Evolutionary conservation across 2,329 filamentous ascomycete genomes (phyloP).

Genomic region (Talaromyces sp.): DNA sequence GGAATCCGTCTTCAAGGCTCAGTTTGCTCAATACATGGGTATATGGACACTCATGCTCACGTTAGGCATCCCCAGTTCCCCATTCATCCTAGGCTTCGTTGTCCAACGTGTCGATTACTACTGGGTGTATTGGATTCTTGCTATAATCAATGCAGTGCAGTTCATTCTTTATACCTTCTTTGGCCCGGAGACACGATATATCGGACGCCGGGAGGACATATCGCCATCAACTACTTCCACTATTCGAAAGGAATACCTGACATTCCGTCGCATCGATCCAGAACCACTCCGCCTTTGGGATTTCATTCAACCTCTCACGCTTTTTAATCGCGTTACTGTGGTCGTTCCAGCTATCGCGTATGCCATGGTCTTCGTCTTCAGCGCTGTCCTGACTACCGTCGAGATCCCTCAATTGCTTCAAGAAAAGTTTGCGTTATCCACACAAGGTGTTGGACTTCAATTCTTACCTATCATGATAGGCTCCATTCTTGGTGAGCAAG

Average conservation of each 20-base stretch:
- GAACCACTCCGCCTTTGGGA: not conserved
- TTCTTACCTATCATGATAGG: slow-evolving; percentile 58
- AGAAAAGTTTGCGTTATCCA: slow-evolving; percentile 51
- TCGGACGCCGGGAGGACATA: slow-evolving; percentile 32
- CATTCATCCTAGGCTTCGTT: slow-evolving; percentile 39
- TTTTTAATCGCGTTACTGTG: slow-evolving; percentile 36
- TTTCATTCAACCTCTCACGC: not conserved
- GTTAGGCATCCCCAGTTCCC: slow-evolving; percentile 43
- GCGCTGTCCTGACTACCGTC: slow-evolving; percentile 49
- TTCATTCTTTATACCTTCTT: slow-evolving; percentile 51
- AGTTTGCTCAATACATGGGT: slow-evolving; percentile 24
- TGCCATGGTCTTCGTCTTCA: slow-evolving; percentile 53
- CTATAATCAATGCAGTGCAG: slow-evolving; percentile 53
- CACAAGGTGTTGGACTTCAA: slow-evolving; percentile 58
- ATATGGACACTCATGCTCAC: slow-evolving; percentile 53
- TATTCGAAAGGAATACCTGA: not conserved
- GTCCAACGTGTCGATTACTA: slow-evolving; percentile 51
- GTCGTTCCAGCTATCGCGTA: slow-evolving; percentile 50
- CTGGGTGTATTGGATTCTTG: slow-evolving; percentile 58
- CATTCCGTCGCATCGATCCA: not conserved
- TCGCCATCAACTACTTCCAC: not conserved
- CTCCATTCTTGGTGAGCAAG: slow-evolving; percentile 56
- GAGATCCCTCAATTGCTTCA: slow-evolving; percentile 50
- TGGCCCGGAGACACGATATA: slow-evolving; percentile 50
- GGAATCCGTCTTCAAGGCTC: slow-evolving; percentile 50